Base-by-base conservation (phyloP, 805 yeast genomes). In the Kuraishia cidri region DNA sequence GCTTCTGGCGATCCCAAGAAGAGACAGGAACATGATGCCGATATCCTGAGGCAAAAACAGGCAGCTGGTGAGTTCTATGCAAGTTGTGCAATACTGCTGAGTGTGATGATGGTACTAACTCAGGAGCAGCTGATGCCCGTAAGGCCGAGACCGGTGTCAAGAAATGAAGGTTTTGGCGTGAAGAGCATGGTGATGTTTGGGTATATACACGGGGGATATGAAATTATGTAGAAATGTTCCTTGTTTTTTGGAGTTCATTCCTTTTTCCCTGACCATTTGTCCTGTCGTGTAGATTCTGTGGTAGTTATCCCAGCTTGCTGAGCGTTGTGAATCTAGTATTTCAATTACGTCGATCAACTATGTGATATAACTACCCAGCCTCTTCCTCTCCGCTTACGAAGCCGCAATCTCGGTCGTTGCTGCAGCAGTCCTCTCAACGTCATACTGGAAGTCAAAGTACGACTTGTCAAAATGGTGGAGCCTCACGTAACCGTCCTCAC, bases 401-500 rank as follows among this genome's bases (percentile, higher is more conserved):
- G n/a, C n/a, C n/a, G n/a, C 36, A 21, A 30, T 27, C 11, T n/a
- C 11, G 21, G 21, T 15, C 4, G 30, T 6, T 33, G 69, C 72
- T 36, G 63, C 62, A 43, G 84, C 85, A 34, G 88, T 79, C 59
- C 80, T 78, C 59, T 86, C 95, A 45, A 83, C 90, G 54, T 88
- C 97, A 53, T 84, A 88, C 54, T 79, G 78, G 64, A 92, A 92
- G 44, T 92, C 97, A 58, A 72, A 88, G 65, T 90, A 92, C 13
- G 85, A 71, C 63, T 86, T 85, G 54, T 88, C 97, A 62, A 87
- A 92, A 47, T 79, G 79, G 61, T 92, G 97, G 41, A 92, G 72
- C 65, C 98, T 85, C 41, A 92, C 82, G 51, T 75, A 85, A 59
- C 99, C 99, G 66, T 92, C 99, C 69, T 92, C 98, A 54, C 96